A percentile compares a stretch with the other conserved stretches of the same genome.
These are phyloP conservation scores for Scenedesmus sp. DNA, from an alignment of 163 green algal species.

Conservation along the genomic window DNA sequence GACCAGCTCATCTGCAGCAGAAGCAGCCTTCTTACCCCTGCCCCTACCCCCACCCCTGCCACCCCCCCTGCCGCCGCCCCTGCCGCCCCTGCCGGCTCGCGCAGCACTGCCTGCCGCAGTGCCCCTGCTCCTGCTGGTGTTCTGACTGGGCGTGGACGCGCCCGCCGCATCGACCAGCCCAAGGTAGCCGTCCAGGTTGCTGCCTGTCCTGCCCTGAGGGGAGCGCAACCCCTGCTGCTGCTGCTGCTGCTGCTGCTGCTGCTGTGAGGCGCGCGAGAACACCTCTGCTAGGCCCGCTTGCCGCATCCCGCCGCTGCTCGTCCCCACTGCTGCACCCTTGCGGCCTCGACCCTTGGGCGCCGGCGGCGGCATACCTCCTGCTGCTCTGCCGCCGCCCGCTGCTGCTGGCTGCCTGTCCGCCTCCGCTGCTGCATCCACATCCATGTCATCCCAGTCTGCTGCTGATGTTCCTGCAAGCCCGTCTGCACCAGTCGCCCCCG, in stretches of 20 bases:
- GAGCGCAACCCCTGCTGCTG: not conserved
- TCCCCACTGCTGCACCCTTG: not conserved
- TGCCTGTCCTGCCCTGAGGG: not conserved
- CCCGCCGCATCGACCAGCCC: not conserved
- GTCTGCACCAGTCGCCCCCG: not conserved
- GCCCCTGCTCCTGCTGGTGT: not conserved
- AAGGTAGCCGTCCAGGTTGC: slow-evolving; percentile 23
- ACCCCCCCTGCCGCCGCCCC: slow-evolving; percentile 8
- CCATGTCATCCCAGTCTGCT: not conserved
- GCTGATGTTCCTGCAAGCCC: too few relatives aligned
- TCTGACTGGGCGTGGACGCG: not conserved
- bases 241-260: too few relatives aligned
- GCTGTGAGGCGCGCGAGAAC: slow-evolving; percentile 11
- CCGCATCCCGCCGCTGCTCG: not conserved
- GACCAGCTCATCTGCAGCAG: not conserved
- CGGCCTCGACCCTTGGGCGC: not conserved
- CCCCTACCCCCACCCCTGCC: not conserved
- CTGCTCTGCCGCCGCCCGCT: not conserved
- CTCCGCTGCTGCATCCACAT: not conserved
- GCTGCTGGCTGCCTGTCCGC: not conserved
- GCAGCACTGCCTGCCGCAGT: not conserved
- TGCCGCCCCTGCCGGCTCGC: not conserved
- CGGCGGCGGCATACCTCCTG: not conserved
- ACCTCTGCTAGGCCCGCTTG: slow-evolving; percentile 36
- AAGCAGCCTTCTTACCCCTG: not conserved